Evolutionary conservation across 768 basidiomycete species (phyloP).

Genomic region (Lenzites betulinus): DNA sequence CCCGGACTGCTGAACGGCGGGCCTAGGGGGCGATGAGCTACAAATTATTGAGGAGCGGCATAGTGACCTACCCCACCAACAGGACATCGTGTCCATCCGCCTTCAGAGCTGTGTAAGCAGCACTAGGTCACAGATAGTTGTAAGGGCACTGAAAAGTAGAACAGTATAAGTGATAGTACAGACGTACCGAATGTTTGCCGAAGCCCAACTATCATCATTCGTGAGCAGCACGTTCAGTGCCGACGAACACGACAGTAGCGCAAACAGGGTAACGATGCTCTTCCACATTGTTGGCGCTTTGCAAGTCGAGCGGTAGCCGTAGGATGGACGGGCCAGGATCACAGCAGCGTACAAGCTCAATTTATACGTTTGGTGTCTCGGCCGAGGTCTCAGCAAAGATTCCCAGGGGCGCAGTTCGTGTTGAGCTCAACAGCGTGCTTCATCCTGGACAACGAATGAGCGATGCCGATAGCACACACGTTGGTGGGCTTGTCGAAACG

Average conservation of each 20-base stretch:
- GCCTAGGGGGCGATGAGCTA: conserved; percentile 15
- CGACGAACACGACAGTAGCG: conserved; percentile 14
- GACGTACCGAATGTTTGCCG: conserved; percentile 35
- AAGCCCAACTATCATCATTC: conserved; percentile 39
- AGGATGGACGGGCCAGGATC: neutral
- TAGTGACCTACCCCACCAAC: conserved; percentile 23
- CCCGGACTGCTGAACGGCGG: conserved; percentile 36
- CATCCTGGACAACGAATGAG: neutral
- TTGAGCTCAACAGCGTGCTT: neutral
- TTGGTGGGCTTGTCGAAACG: neutral
- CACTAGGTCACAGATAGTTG: conserved; percentile 13
- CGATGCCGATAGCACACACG: neutral
- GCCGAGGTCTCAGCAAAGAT: neutral
- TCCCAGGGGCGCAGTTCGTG: neutral
- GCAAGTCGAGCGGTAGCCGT: neutral
- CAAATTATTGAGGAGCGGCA: neutral
- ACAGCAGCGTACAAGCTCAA: neutral
- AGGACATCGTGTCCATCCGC: conserved; percentile 34
- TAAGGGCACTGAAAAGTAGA: no score
- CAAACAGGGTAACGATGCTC: conserved; percentile 5
- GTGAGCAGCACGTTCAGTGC: conserved; percentile 34
- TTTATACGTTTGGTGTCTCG: conserved; percentile 1
- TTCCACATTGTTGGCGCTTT: conserved; percentile 1
- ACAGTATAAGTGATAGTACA: no score
- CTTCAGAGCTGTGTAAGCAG: conserved; percentile 31